Base-by-base conservation (phyloP, 2,329 filamentous ascomycete species). In the Talaromyces rugulosus region DNA sequence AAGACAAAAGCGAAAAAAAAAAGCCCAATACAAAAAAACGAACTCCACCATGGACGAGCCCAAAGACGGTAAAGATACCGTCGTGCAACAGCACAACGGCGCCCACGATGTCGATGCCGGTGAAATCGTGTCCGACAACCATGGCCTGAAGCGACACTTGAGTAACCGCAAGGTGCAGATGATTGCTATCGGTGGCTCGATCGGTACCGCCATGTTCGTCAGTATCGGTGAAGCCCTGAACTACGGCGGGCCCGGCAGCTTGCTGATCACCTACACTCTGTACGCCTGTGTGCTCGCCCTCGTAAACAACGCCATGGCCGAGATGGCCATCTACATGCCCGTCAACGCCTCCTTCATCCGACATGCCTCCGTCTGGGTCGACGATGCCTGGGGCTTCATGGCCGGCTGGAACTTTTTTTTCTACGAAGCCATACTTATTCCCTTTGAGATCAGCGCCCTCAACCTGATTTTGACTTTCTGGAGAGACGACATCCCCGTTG, bases 281-380 rank as follows among this genome's bases (percentile, higher is more conserved):
- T 62, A 75, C 56, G 70, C 67, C 57, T 69, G 68, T 30, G 67
- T 77, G 23, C 63, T 77, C 30, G 73, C 68, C 36, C 66, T 76
- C 62, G 70, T 77, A 40, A 77, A 75, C 65, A 77, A 77, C 68
- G 75, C 69, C 57, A 62, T 95, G 5, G 91, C 90, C 65, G 90
- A 94, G 75, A 95, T 95, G 89, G 89, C 90, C 8, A 85, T 90
- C 59, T 95, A 89, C 89, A 76, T 95, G 44, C 91, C 91, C 58
- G 82, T 92, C 69, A 85, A 86, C 60, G 86, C 89, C 71, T 91
- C 91, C 68, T 96, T 95, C 76, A 90, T 90, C 64, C 89, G 89
- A 69, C 94, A 94, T 71, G 90, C 91, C 28, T 84, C 87, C 62
- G 84, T 91, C 55, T 95, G 92, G 78, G 89, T 87, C 70, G 90